Evolutionary conservation across 192 early-diverging fungal genomes (phyloP).

Genomic region (Kappamyces sp.): DNA sequence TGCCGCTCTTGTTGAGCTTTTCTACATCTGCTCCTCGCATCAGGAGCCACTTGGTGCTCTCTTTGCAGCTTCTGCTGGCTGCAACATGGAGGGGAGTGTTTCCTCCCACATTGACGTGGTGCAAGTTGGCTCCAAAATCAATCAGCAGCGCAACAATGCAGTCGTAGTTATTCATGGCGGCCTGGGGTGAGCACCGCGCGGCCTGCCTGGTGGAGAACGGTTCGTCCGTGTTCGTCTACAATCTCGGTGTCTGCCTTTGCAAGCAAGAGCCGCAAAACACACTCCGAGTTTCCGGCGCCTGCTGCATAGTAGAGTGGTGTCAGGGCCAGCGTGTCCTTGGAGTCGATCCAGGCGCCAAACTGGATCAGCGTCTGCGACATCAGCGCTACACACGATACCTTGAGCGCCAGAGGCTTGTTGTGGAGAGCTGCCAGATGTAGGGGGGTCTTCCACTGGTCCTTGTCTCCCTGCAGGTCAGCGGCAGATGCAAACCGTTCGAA

Average conservation of each 20-base stretch:
- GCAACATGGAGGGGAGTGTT: constrained; percentile 52
- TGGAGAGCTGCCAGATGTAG: constrained; percentile 43
- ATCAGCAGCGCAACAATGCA: constrained; percentile 39
- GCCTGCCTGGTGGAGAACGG: constrained; percentile 39
- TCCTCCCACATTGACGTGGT: constrained; percentile 41
- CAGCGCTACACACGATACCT: constrained; percentile 15
- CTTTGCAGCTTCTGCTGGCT: constrained; percentile 39
- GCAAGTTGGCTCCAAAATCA: constrained; percentile 42
- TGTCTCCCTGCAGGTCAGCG: constrained; percentile 26
- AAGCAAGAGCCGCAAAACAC: constrained; percentile 34
- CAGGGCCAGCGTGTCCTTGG: constrained; percentile 27
- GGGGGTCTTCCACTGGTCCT: constrained; percentile 40
- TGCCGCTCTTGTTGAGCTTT: constrained; percentile 39
- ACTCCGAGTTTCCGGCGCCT: constrained; percentile 29
- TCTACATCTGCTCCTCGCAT: constrained; percentile 43
- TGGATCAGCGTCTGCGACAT: constrained; percentile 27
- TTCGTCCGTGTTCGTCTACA: constrained; percentile 42
- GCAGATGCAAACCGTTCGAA: constrained; percentile 10
- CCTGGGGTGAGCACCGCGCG: constrained; percentile 15
- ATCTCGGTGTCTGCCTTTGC: constrained; percentile 42
- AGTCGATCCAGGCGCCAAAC: constrained; percentile 44
- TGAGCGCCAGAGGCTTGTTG: constrained; percentile 37
- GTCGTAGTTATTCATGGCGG: constrained; percentile 40
- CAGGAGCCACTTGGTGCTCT: constrained; percentile 39
- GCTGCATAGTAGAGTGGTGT: constrained; percentile 47